phyloP scores from a whole-genome alignment of 2,329 filamentous ascomycete species.

The Ophiocordyceps camponoti-rufipedis region DNA sequence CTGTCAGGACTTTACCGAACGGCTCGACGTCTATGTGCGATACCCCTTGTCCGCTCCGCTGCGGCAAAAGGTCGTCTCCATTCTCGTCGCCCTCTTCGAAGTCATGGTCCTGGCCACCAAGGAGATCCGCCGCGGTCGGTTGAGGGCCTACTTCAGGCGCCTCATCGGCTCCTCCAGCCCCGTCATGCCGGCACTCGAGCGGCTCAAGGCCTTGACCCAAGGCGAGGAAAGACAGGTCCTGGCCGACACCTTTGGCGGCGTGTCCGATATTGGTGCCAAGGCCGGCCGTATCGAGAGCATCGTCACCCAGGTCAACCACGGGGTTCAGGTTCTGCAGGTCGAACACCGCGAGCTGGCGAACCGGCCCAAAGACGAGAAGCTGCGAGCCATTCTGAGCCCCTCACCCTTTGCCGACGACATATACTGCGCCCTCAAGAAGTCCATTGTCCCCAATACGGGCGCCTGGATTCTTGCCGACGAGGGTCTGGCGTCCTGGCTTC shows the following conservation, averaged over 20 bases:
- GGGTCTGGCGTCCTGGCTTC: slow-evolving; percentile 19
- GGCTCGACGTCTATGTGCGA: slow-evolving; percentile 21
- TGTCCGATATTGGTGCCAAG: slow-evolving; percentile 16
- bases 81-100: slow-evolving; percentile 24
- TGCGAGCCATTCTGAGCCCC: slow-evolving; percentile 21
- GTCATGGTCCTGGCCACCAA: slow-evolving; percentile 24
- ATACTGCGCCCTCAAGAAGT: slow-evolving; percentile 20
- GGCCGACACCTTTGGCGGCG: slow-evolving; percentile 22
- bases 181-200: slow-evolving; percentile 19
- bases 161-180: slow-evolving; percentile 20
- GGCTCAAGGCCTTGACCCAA: slow-evolving; percentile 20
- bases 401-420: slow-evolving; percentile 24
- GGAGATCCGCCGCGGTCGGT: slow-evolving; percentile 20
- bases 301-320: slow-evolving; percentile 16
- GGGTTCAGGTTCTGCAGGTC: slow-evolving; percentile 13
- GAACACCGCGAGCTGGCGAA: slow-evolving; percentile 16
- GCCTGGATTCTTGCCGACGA: slow-evolving; percentile 25
- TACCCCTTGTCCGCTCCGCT: slow-evolving; percentile 18
- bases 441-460: slow-evolving; percentile 21
- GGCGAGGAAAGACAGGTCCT: slow-evolving; percentile 23
- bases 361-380: slow-evolving; percentile 15
- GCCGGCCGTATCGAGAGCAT: slow-evolving; percentile 17
- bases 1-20: slow-evolving; percentile 20
- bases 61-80: slow-evolving; percentile 19
- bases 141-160: slow-evolving; percentile 21